A percentile compares a stretch with the other conserved stretches of the same genome.
These are phyloP conservation scores for Rhodotorula taiwanensis DNA, from an alignment of 768 basidiomycete species.

Conservation along the genomic window DNA sequence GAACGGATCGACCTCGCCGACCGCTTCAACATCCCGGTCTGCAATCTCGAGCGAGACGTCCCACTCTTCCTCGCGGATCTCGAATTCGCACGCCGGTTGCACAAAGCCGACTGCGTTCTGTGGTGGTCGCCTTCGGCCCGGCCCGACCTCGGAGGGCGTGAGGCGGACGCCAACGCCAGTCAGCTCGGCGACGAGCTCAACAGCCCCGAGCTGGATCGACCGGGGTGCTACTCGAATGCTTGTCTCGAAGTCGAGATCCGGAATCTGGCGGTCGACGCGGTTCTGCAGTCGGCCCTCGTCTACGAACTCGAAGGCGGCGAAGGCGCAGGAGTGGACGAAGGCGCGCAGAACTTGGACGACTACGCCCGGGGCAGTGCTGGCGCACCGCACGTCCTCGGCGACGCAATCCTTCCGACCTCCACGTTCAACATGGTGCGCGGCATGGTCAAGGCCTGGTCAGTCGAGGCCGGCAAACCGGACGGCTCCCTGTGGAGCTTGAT, in stretches of 20 bases:
- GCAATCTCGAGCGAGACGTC: conserved; percentile 85
- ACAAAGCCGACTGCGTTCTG: conserved; percentile 79
- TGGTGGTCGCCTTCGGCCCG: conserved; percentile 92
- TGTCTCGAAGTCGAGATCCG: conserved; percentile 82
- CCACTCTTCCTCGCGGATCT: conserved; percentile 82
- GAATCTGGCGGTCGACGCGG: conserved; percentile 87
- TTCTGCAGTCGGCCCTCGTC: conserved; percentile 85
- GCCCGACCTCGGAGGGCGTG: conserved; percentile 88
- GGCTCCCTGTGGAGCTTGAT: conserved; percentile 43
- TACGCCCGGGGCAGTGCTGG: conserved; percentile 58
- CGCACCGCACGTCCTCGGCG: conserved; percentile 74
- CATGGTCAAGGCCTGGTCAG: conserved; percentile 84
- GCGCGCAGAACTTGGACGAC: conserved; percentile 81
- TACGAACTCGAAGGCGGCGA: conserved; percentile 83
- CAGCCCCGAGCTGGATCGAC: conserved; percentile 72
- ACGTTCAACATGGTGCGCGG: conserved; percentile 75
- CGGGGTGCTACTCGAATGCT: conserved; percentile 87
- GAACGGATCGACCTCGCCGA: conserved; percentile 69
- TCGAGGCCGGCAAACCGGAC: conserved; percentile 60
- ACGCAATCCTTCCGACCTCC: conserved; percentile 77
- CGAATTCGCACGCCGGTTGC: conserved; percentile 76
- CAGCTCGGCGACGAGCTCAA: conserved; percentile 60
- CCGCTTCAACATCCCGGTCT: conserved; percentile 76
- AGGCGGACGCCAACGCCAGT: conserved; percentile 66
- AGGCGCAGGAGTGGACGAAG: conserved; percentile 68